Evolutionary conservation across 176 grass and related monocot species (phyloP), one percentile per base, ranked within the genome.

Genomic region (Juncus effusus): DNA sequence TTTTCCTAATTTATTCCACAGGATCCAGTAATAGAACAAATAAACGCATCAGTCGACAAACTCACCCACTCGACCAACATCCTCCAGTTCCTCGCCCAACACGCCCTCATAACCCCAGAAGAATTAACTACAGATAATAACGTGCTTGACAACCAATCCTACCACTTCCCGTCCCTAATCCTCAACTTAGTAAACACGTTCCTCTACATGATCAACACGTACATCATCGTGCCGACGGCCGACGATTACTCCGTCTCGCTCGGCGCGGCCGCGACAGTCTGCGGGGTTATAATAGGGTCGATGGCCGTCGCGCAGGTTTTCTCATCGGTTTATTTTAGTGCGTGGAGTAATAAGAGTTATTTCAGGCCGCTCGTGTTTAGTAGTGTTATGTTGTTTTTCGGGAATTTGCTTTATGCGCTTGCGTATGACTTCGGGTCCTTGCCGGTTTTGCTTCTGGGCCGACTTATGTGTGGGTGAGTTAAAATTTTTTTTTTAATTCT

Each of bases 261-360:
- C n/a, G 93, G 93, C 0, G 93, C 93, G 42, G 88, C 93, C n/a
- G 82, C 93, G 2, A 97, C 93, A 35, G 93, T 89, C 39, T 97
- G 93, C 8, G 93, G 93, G 77, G 82, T 97, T 7, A 91, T 97
- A 53, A 91, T 97, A 7, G 93, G 93, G 54, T 91, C 93, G 0
- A 97, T 97, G 93, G 93, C 93, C 37, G 82, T 97, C 60, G 93
- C 93, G 37, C 93, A 97, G 67, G 69, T 92, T 51, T 97, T 97
- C 76, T 97, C 93, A n/a, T 97, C 93, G n/a, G 87, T 97, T 63
- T 97, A 97, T 57, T 92, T 97, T 38, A 97, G 93, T 80, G 79
- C 88, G 74, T 97, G 93, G 93, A 89, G 87, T 12, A 97, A 97
- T 42, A 92, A 60, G 40, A 91, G 87, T 1, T 97, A 96, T 61